Conservation (phyloP, 345 rosid species). For the Syzygium oleosum region DNA sequence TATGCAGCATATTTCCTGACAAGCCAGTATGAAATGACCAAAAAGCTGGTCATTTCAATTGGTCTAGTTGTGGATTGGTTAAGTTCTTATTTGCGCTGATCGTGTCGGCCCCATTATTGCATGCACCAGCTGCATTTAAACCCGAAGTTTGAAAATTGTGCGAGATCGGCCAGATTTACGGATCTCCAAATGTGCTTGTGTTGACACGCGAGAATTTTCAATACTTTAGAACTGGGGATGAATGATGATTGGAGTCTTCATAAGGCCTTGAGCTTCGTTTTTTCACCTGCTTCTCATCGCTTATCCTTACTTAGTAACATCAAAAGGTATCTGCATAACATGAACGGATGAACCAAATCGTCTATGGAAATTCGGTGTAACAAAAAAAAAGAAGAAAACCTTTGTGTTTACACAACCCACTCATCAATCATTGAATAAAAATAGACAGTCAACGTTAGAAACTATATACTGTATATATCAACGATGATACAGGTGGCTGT, state of each 20-base stretch:
- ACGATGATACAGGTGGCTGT: background rate
- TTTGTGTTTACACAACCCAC: background rate
- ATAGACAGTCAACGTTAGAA: background rate
- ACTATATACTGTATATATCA: background rate
- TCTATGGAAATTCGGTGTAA: background rate
- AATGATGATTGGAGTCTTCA: background rate
- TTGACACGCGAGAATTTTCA: background rate
- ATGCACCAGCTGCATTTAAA: background rate
- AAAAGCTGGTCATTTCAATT: too few relatives aligned
- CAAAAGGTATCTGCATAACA: background rate
- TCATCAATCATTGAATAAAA: background rate
- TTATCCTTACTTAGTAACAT: background rate
- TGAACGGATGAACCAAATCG: background rate
- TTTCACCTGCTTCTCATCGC: background rate
- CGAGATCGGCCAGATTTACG: background rate
- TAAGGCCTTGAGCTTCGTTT: background rate
- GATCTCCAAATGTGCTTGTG: background rate
- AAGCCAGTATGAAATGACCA: background rate
- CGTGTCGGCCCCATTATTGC: background rate
- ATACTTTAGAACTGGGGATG: background rate
- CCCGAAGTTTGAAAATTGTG: background rate
- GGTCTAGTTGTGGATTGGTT: background rate
- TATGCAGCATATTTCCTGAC: background rate
- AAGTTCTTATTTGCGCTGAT: background rate
- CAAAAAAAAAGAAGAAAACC: too few relatives aligned